Evolutionary conservation across 805 yeast genomes (phyloP), one percentile per base, ranked within the genome.

Genomic region (Ogataea populi-albae): DNA sequence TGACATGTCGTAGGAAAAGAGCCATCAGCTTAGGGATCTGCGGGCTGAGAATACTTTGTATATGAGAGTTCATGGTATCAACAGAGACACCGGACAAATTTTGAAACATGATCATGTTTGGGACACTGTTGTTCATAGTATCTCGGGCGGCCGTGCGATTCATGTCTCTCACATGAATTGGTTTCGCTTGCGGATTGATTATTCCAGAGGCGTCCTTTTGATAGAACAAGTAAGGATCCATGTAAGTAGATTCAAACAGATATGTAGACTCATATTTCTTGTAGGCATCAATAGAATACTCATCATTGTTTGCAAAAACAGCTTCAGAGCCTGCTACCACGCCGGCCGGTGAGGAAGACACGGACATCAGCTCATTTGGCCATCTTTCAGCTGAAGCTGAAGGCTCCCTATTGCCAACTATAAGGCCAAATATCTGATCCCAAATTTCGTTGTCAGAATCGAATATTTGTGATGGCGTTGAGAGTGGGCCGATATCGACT

Each of bases 281-380:
- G 30, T 23, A 36, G 8, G 47, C 47, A 27, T 43, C 47, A 11
- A 43, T 34, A 9, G 47, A 43, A 23, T 34, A 40, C 2, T 17
- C 18, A 17, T 43, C 45, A 16, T 43, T 36, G 10, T 30, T 21
- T 1, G 19, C 12, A 6, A 15, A 6, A 3, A 27, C 4, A 3
- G 22, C n/a, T 12, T 19, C 39, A 1, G 26, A n/a, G 7, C 27
- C 17, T 6, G 15, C 17, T 6, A 18, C 8, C 30, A 30, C 18
- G n/a, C 6, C 24, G 15, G 14, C 17, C n/a, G 37, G 17, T 18
- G 37, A 32, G 18, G 38, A 20, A 6, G 34, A 12, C 12, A 26
- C 12, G 24, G 35, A 20, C 21, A 26, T 8, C 6, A 30, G 6
- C 15, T 17, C 25, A 16, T 20, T 23, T n/a, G n/a, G n/a, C n/a